Percentiles rank a stretch among this genome's conserved stretches.
Conservation (phyloP, 2,329 filamentous ascomycete genomes). For the Hymenoscyphus albidus region DNA sequence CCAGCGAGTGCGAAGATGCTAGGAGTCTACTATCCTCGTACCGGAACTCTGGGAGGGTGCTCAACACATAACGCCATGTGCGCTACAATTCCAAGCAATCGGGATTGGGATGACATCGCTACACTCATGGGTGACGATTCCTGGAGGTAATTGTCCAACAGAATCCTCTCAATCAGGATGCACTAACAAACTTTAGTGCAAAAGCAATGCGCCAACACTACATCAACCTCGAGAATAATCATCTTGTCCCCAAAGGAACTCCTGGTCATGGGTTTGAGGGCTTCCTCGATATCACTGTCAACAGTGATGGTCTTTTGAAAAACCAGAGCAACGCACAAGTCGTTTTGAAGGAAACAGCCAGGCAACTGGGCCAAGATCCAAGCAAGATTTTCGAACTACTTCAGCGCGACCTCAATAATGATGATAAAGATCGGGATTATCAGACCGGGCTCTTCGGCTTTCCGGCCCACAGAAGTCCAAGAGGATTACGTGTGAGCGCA, state of each 20-base stretch:
- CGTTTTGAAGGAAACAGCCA: constrained; percentile 21
- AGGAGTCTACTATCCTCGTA: constrained; percentile 32
- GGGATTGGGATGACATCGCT: constrained; percentile 26
- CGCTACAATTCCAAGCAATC: constrained; percentile 21
- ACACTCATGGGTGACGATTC: constrained; percentile 25
- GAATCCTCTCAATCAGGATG: neutral
- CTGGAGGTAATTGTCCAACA: constrained; percentile 20
- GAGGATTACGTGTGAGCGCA: constrained; percentile 23
- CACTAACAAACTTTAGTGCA: constrained; percentile 20
- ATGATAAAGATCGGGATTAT: constrained; percentile 21
- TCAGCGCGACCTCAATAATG: constrained; percentile 26
- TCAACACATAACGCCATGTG: constrained; percentile 26
- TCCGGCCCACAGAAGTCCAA: constrained; percentile 21
- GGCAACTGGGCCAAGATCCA: constrained; percentile 20
- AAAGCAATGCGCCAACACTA: constrained; percentile 43
- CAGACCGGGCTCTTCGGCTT: constrained; percentile 28
- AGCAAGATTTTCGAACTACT: constrained; percentile 19
- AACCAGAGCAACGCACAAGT: constrained; percentile 16
- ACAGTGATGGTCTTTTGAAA: constrained; percentile 10
- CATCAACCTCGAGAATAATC: constrained; percentile 41
- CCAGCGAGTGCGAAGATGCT: constrained; percentile 26
- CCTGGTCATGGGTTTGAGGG: constrained; percentile 27
- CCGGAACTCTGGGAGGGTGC: constrained; percentile 34
- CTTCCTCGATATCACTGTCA: constrained; percentile 31
- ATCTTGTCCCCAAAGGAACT: constrained; percentile 37